Conservation (phyloP, 2,329 filamentous ascomycete species). For the Sporothrix pallida region DNA sequence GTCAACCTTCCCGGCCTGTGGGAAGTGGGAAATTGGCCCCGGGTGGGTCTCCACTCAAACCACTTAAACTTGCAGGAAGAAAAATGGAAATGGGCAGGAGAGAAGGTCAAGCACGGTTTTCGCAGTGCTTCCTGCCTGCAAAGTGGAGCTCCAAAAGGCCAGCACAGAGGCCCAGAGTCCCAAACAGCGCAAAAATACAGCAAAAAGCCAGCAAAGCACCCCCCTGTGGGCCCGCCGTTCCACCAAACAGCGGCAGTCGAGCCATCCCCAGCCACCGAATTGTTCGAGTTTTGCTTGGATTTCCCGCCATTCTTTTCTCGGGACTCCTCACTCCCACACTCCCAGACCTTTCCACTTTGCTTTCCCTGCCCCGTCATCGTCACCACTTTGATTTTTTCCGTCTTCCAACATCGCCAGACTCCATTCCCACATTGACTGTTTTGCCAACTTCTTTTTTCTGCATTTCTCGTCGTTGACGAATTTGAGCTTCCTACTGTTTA, state of each 20-base stretch:
- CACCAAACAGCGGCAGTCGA: slow-evolving; percentile 29
- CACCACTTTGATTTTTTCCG: not conserved
- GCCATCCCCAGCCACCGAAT: slow-evolving; percentile 35
- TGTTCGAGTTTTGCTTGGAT: slow-evolving; percentile 21
- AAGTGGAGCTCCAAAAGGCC: not conserved
- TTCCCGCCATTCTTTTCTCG: slow-evolving; percentile 11
- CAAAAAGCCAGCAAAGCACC: not conserved
- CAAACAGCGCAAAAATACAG: not conserved
- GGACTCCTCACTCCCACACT: not conserved
- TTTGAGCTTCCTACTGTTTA: slow-evolving; percentile 23
- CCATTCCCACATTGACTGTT: not conserved
- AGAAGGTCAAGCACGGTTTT: not conserved
- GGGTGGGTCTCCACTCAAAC: slow-evolving; percentile 33
- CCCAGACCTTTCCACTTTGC: slow-evolving; percentile 18
- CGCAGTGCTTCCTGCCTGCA: not conserved
- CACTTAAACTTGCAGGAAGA: slow-evolving; percentile 33
- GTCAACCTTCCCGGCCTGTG: not conserved
- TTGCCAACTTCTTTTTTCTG: slow-evolving; percentile 12
- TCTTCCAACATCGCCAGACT: slow-evolving; percentile 23
- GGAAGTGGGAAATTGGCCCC: slow-evolving; percentile 21
- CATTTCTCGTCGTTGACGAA: not conserved
- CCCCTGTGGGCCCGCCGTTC: not conserved
- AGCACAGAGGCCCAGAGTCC: not conserved
- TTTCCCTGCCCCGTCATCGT: slow-evolving; percentile 17
- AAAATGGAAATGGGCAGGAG: not conserved